phyloP scores from a whole-genome alignment of 1,284 basidiomycete genomes.

The Puccinia horiana region DNA sequence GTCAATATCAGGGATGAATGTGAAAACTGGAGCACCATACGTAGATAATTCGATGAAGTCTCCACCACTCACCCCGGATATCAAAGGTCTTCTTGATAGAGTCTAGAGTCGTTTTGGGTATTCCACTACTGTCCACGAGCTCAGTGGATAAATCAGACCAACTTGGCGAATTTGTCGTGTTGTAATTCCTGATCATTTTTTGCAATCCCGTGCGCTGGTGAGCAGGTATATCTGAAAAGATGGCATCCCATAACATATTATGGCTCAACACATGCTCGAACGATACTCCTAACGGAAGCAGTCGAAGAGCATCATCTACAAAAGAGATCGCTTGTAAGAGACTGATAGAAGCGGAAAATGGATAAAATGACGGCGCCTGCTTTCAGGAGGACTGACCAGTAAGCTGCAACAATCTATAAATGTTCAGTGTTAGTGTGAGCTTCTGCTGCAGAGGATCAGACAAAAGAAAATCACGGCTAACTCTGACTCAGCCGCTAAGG shows the following conservation, averaged over 20 bases:
- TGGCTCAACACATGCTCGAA: slow-evolving; percentile 42
- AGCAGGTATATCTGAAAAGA: slow-evolving; percentile 31
- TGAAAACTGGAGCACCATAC: neutral
- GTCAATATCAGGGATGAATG: neutral
- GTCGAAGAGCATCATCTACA: slow-evolving; percentile 32
- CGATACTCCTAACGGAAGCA: slow-evolving; percentile 32
- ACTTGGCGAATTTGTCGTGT: slow-evolving; percentile 21
- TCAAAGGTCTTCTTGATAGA: slow-evolving; percentile 33
- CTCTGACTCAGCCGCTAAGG: slow-evolving; percentile 58
- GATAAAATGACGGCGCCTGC: neutral
- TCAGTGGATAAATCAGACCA: slow-evolving; percentile 40
- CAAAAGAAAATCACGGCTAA: neutral
- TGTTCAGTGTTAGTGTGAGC: neutral
- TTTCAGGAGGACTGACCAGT: slow-evolving; percentile 11
- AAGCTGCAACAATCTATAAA: slow-evolving; percentile 36
- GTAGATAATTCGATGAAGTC: neutral
- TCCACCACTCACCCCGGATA: slow-evolving; percentile 22
- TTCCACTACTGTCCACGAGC: neutral
- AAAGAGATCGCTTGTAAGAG: neutral
- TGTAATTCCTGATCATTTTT: slow-evolving; percentile 25
- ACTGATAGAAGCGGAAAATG: neutral
- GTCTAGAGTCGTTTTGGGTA: slow-evolving; percentile 31
- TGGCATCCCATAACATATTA: slow-evolving; percentile 44
- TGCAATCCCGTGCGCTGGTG: slow-evolving; percentile 25
- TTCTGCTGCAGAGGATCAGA: neutral